Conservation (phyloP, 345 rosid species). For the Sonneratia caseolaris region DNA sequence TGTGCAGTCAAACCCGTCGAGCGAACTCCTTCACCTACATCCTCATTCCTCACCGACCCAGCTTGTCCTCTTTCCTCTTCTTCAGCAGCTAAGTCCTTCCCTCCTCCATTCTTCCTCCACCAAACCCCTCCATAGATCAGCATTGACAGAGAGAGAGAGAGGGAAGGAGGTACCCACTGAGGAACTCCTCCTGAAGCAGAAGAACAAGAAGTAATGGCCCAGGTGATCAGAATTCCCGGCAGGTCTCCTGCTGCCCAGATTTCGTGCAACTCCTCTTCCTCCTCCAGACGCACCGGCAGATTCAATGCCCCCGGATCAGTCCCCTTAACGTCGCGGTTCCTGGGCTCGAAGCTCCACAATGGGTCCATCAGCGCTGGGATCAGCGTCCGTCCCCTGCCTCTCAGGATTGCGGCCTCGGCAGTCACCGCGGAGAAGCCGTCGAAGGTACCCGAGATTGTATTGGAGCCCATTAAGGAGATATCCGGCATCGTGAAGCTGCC, state of each 20-base stretch:
- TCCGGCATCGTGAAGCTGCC: constrained; percentile 78
- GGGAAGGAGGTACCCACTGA: constrained; percentile 16
- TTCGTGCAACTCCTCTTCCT: constrained; percentile 15
- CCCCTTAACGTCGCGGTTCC: constrained; percentile 31
- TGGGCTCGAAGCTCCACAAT: constrained; percentile 15
- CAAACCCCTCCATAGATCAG: no score
- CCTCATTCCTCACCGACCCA: no score
- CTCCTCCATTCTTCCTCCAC: no score
- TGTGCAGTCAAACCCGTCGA: no score
- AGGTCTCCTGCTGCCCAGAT: constrained; percentile 26
- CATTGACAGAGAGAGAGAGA: not conserved
- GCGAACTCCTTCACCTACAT: no score
- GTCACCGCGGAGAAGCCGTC: constrained; percentile 61
- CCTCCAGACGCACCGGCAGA: constrained; percentile 12
- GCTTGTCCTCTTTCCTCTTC: no score
- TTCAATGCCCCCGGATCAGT: constrained; percentile 12
- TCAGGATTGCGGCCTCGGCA: constrained; percentile 31
- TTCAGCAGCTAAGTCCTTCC: no score
- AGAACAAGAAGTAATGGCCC: constrained; percentile 32
- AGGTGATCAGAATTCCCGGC: constrained; percentile 39
- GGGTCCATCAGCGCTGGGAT: constrained; percentile 20
- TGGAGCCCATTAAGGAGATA: constrained; percentile 78
- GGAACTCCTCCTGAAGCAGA: not conserved
- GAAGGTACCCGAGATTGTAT: constrained; percentile 53
- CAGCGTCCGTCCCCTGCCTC: constrained; percentile 11